Evolutionary conservation across 768 basidiomycete genomes (phyloP).

Genomic region (Coprinopsis strossmayeri): DNA sequence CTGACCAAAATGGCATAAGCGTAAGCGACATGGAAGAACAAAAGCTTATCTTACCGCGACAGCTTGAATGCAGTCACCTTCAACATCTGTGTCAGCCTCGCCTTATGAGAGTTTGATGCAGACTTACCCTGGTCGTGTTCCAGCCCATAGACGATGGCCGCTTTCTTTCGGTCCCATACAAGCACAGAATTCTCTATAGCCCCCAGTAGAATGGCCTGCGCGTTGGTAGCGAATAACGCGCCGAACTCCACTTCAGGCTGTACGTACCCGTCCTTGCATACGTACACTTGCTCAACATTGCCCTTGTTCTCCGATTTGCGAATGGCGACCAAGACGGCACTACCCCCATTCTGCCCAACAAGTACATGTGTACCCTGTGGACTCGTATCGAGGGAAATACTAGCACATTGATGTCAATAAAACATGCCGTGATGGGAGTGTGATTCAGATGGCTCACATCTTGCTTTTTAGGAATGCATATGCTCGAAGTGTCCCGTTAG

Average conservation of each 20-base stretch:
- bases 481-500: conserved; percentile 58
- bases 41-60: conserved; percentile 27
- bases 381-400: conserved; percentile 49
- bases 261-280: conserved; percentile 28
- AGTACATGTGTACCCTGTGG: conserved; percentile 43
- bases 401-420: neutral
- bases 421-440: neutral
- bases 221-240: conserved; percentile 47
- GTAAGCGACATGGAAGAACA: conserved; percentile 6
- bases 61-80: conserved; percentile 35
- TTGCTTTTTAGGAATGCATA: conserved; percentile 51
- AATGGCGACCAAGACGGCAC: conserved; percentile 45
- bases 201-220: conserved; percentile 54
- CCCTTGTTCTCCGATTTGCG: conserved; percentile 43
- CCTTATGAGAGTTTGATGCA: conserved; percentile 4
- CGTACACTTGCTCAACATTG: conserved; percentile 46
- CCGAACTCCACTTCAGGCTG: conserved; percentile 27
- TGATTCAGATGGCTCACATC: conserved; percentile 38
- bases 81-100: conserved; percentile 12
- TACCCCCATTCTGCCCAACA: conserved; percentile 44
- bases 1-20: conserved; percentile 14
- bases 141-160: conserved; percentile 48
- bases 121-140: conserved; percentile 53
- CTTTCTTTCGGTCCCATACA: conserved; percentile 56
- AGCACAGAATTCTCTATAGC: conserved; percentile 45